A percentile compares a stretch with the other conserved stretches of the same genome.
Evolutionary conservation across 2,329 filamentous ascomycete genomes (phyloP).

Genomic region (Hansfordia pulvinata): DNA sequence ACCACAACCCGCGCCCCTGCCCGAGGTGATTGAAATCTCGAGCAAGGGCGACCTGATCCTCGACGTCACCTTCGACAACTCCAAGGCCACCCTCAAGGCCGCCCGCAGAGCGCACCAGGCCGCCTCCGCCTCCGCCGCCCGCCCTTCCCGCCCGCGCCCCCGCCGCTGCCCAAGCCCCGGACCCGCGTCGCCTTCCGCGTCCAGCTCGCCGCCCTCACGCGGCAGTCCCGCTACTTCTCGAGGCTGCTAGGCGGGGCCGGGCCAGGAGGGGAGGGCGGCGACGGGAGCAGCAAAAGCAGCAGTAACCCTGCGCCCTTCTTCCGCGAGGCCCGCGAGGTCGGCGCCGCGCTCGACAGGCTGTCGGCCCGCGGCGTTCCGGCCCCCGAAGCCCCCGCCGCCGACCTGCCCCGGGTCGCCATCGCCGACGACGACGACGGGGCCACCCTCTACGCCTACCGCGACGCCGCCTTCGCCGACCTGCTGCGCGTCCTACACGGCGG

Average conservation of each 20-base stretch:
- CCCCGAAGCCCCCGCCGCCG: slow-evolving; percentile 28
- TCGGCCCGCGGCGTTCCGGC: slow-evolving; percentile 30
- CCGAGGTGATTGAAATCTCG: slow-evolving; percentile 34
- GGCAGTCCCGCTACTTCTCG: slow-evolving; percentile 56
- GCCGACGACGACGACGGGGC: slow-evolving; percentile 58
- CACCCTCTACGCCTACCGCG: slow-evolving; percentile 44
- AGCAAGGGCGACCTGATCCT: slow-evolving; percentile 51
- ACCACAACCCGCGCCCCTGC: slow-evolving; percentile 7
- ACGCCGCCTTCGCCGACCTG: slow-evolving; percentile 52
- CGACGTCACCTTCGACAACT: slow-evolving; percentile 51
- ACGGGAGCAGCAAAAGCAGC: no score
- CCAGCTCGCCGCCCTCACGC: slow-evolving; percentile 38
- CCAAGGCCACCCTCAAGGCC: slow-evolving; percentile 31
- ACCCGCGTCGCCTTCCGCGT: slow-evolving; percentile 44
- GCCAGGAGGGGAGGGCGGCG: no score
- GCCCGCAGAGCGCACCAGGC: slow-evolving; percentile 24
- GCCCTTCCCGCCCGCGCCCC: slow-evolving; percentile 9
- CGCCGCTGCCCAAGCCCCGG: slow-evolving; percentile 20
- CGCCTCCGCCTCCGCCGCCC: slow-evolving; percentile 12
- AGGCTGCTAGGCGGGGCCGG: slow-evolving; percentile 48
- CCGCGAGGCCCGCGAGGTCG: slow-evolving; percentile 44
- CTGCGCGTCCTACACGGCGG: slow-evolving; percentile 49
- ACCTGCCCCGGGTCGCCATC: slow-evolving; percentile 52
- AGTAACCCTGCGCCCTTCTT: no score
- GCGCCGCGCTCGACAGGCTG: slow-evolving; percentile 35